Evolutionary conservation across 2,329 filamentous ascomycete species (phyloP).

Genomic region (Botrytis porri): DNA sequence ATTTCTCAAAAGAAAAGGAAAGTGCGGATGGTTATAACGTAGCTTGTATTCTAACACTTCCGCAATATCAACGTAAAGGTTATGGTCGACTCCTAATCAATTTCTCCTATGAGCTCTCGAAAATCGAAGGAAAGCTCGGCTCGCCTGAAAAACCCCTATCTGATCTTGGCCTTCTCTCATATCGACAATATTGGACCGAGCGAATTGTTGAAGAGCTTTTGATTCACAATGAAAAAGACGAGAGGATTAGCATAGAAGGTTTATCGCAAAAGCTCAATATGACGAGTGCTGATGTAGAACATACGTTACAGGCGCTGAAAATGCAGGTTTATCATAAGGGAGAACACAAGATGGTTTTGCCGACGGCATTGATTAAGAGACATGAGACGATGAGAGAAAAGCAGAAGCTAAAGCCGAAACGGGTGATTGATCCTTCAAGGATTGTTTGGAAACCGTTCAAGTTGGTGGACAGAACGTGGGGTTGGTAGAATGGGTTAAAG

Average conservation of each 20-base stretch:
- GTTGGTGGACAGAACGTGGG: conserved; percentile 88
- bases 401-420: conserved; percentile 72
- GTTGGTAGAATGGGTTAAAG: conserved; percentile 61
- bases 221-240: conserved; percentile 63
- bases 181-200: conserved; percentile 97
- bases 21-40: conserved; percentile 96
- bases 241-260: conserved; percentile 79
- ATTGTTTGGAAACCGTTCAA: conserved; percentile 96
- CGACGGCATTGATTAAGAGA: conserved; percentile 72
- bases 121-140: conserved; percentile 90
- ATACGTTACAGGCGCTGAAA: conserved; percentile 88
- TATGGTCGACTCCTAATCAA: conserved; percentile 92
- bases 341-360: conserved; percentile 92
- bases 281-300: conserved; percentile 96
- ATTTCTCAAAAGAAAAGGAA: conserved; percentile 98
- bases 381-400: conserved; percentile 68
- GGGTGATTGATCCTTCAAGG: conserved; percentile 70
- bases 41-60: conserved; percentile 93
- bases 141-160: conserved; percentile 96
- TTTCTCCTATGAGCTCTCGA: conserved; percentile 95
- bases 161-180: conserved; percentile 88
- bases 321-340: conserved; percentile 97
- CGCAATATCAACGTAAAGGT: conserved; percentile 93
- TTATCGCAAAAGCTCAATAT: conserved; percentile 79
- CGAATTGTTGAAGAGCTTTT: conserved; percentile 86